Evolutionary conservation across 2,329 filamentous ascomycete genomes (phyloP).

Genomic region (Scedosporium minutisporum): DNA sequence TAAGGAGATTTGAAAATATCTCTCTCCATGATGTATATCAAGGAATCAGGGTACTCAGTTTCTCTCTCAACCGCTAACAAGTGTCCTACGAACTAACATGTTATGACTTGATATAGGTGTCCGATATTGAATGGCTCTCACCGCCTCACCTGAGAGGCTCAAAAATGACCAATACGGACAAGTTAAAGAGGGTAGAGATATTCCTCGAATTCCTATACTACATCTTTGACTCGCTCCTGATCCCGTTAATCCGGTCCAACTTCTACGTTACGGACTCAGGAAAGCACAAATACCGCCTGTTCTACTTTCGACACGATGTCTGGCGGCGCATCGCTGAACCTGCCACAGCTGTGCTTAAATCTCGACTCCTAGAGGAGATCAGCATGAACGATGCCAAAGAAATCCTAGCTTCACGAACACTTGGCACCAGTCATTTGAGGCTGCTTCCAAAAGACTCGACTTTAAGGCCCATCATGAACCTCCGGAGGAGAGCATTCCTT

Average conservation of each 20-base stretch:
- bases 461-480: constrained; percentile 79
- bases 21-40: constrained; percentile 71
- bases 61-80: constrained; percentile 4
- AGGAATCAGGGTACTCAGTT: constrained; percentile 54
- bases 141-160: constrained; percentile 34
- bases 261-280: constrained; percentile 95
- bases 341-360: constrained; percentile 56
- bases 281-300: constrained; percentile 67
- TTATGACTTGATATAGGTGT: constrained; percentile 38
- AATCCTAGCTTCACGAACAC: constrained; percentile 49
- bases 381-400: constrained; percentile 43
- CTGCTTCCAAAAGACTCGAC: constrained; percentile 71
- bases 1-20: constrained; percentile 74
- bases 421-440: constrained; percentile 72
- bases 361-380: constrained; percentile 71
- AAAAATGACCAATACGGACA: constrained; percentile 62
- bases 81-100: constrained; percentile 1
- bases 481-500: constrained; percentile 54
- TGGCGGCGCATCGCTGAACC: constrained; percentile 74
- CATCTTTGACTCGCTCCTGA: constrained; percentile 80
- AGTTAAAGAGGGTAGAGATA: constrained; percentile 66
- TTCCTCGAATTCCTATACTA: constrained; percentile 85
- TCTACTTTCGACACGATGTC: constrained; percentile 90
- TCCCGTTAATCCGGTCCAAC: constrained; percentile 75
- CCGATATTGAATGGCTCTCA: constrained; percentile 62